Conservation (phyloP, 2,329 filamentous ascomycete genomes). For the Sporothrix pallida region DNA sequence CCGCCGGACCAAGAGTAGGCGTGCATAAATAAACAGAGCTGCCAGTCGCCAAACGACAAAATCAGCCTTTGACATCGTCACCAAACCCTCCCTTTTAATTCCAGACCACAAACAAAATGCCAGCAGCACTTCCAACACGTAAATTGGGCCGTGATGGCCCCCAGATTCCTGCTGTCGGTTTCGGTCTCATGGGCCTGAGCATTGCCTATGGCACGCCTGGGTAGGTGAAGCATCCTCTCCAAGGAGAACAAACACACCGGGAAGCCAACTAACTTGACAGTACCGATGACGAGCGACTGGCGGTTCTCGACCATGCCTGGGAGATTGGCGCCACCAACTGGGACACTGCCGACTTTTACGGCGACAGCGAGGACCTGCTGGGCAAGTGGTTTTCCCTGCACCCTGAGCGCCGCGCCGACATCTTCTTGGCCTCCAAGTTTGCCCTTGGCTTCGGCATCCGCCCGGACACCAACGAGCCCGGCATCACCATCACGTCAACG, state of each 20-base stretch:
- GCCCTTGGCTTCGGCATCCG: constrained; percentile 46
- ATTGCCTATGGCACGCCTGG: constrained; percentile 45
- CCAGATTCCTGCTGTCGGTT: constrained; percentile 56
- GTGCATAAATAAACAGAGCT: neutral
- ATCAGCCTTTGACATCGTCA: no score
- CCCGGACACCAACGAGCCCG: constrained; percentile 32
- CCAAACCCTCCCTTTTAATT: neutral
- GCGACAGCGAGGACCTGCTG: constrained; percentile 55
- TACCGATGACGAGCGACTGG: constrained; percentile 51
- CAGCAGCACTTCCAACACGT: constrained; percentile 44
- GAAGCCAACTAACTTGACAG: neutral
- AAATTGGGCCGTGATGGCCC: constrained; percentile 60
- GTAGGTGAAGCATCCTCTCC: constrained; percentile 12
- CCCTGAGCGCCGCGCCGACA: constrained; percentile 53
- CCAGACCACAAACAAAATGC: constrained; percentile 22
- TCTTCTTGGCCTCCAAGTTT: constrained; percentile 52
- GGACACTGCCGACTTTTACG: constrained; percentile 57
- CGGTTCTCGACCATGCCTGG: constrained; percentile 52
- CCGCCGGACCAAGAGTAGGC: neutral
- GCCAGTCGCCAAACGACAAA: neutral
- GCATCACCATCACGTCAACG: constrained; percentile 40
- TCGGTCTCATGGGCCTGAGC: constrained; percentile 60
- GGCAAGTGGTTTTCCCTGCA: constrained; percentile 59
- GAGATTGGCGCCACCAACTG: constrained; percentile 58
- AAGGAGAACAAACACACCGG: neutral